Evolutionary conservation across 768 basidiomycete genomes (phyloP).

Genomic region (Trametes punicea): DNA sequence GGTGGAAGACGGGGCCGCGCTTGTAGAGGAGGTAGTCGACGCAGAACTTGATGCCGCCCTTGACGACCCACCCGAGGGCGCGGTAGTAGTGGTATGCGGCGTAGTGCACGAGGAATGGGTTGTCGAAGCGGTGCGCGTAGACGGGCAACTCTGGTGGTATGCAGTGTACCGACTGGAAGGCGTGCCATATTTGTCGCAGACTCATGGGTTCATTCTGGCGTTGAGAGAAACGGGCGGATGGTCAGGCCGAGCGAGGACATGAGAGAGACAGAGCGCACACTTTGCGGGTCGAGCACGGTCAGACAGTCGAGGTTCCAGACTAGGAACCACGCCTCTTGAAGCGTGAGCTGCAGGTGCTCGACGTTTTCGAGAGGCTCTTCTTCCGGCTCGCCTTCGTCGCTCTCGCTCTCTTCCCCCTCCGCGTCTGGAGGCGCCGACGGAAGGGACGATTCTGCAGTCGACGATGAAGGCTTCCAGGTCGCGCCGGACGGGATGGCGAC

Average conservation of each 20-base stretch:
- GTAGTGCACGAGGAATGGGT: conserved; percentile 90
- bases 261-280: conserved; percentile 42
- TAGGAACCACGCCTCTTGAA: conserved; percentile 88
- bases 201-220: conserved; percentile 51
- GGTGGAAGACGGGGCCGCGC: conserved; percentile 89
- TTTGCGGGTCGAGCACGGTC: conserved; percentile 58
- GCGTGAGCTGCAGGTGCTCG: conserved; percentile 88
- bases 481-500: conserved; percentile 75
- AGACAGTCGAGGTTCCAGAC: conserved; percentile 83
- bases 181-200: conserved; percentile 56
- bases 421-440: conserved; percentile 20
- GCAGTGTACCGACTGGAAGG: conserved; percentile 57
- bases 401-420: conserved; percentile 34
- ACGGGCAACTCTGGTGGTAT: conserved; percentile 33
- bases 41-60: conserved; percentile 96
- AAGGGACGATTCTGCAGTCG: conserved; percentile 21
- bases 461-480: conserved; percentile 62
- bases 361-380: conserved; percentile 63
- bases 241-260: neutral
- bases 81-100: conserved; percentile 92
- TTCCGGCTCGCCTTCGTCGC: conserved; percentile 38
- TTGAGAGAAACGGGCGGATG: neutral
- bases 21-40: conserved; percentile 94
- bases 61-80: conserved; percentile 95
- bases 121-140: conserved; percentile 61